Base-by-base conservation (phyloP, 495 filamentous ascomycete genomes). In the Recurvomyces mirabilis region DNA sequence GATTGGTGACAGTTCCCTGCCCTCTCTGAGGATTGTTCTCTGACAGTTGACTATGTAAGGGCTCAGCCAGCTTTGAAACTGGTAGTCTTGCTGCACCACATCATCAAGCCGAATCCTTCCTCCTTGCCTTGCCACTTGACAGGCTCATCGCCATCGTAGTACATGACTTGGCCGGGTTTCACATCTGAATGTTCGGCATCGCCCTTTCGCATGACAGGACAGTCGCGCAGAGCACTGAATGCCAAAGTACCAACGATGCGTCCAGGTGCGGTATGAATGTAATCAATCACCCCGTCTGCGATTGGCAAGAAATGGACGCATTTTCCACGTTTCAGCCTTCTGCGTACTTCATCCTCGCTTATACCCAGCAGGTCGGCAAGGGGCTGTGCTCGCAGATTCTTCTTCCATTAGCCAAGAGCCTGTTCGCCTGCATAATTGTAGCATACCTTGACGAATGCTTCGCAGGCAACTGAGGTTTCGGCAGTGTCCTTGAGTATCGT, bases 321-420 rank as follows among this genome's bases (percentile, higher is more conserved):
- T 12, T 32, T 32, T 12, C 30, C 30, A 32, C 30, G 30, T 12
- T 32, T 32, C 30, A 32, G 30, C 30, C 30, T 32, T 12, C 30
- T 32, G 30, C 30, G 30, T 12, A 32, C 30, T 3, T 32, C 30
- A 29, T 29, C 30, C 30, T 32, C 30, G 30, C 30, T 32, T 32
- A 32, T 32, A 32, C 30, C 30, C 18, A 32, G 30, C 30, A 32
- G 30, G 30, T 32, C 30, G 30, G 30, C 30, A 32, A 32, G 30
- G 30, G 30, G 30, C 30, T 32, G 30, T 32, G 30, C 30, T 32
- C 30, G 30, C 30, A 32, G 12, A 32, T 15, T 32, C 30, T 32
- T 32, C 30, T 32, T 32, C 30, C 30, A 32, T 32, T 12, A 32
- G 30, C 30, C 13, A 32, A 32, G 30, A 32, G 30, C 30, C 30